phyloP scores from a whole-genome alignment of 2,329 filamentous ascomycete genomes.

The Colletotrichum neosansevieriae region DNA sequence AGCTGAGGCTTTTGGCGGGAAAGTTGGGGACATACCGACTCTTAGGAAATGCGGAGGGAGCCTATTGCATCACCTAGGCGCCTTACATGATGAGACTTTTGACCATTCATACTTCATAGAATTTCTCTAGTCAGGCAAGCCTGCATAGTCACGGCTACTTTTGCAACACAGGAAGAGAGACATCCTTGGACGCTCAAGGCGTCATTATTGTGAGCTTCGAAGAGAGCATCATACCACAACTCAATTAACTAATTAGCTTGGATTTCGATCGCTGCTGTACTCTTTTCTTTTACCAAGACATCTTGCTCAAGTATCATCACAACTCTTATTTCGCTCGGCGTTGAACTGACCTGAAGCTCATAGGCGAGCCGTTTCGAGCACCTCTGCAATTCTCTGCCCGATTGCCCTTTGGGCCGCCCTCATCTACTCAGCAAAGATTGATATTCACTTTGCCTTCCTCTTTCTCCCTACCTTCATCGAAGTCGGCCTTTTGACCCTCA shows the following conservation, averaged over 20 bases:
- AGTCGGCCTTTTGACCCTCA: neutral
- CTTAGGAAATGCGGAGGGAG: no score
- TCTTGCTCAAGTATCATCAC: neutral
- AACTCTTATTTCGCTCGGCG: no score
- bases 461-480: neutral
- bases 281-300: neutral
- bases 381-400: neutral
- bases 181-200: neutral
- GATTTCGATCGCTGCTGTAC: neutral
- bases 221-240: neutral
- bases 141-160: neutral
- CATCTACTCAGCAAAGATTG: neutral
- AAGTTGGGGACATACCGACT: no score
- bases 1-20: no score
- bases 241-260: no score
- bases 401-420: neutral
- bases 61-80: no score
- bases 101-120: no score
- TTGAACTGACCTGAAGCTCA: no score
- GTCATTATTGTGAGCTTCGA: neutral
- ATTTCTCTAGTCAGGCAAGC: neutral
- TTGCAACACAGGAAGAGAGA: neutral
- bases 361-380: neutral
- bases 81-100: no score
- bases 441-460: neutral